Percentiles rank a stretch among this genome's conserved stretches.
Evolutionary conservation across 352 stramenopile genomes (phyloP).

Genomic region (Phytophthora quininea): DNA sequence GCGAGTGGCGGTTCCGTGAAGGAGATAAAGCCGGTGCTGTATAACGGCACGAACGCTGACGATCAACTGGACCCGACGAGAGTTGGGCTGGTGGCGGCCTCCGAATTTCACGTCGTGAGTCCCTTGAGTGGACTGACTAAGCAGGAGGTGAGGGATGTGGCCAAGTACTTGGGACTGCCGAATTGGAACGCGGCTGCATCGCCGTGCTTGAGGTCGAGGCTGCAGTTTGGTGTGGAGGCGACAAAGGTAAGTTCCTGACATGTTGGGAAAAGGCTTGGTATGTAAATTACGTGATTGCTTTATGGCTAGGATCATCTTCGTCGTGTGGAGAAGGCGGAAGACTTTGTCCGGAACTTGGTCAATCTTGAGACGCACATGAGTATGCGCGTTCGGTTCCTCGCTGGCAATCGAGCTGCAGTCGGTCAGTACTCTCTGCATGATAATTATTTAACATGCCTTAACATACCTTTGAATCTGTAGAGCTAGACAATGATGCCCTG

Average conservation of each 20-base stretch:
- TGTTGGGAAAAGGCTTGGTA: not conserved
- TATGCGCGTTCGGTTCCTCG: slow-evolving; percentile 80
- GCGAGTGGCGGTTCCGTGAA: not conserved
- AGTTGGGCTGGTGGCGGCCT: slow-evolving; percentile 90
- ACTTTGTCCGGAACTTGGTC: slow-evolving; percentile 60
- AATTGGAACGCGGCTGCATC: slow-evolving; percentile 97
- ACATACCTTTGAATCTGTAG: slow-evolving; percentile 21
- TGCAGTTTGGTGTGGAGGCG: slow-evolving; percentile 95
- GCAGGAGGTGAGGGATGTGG: slow-evolving; percentile 83
- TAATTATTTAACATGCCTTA: not conserved
- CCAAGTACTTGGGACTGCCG: slow-evolving; percentile 90
- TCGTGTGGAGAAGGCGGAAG: slow-evolving; percentile 71
- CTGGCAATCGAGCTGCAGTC: slow-evolving; percentile 71
- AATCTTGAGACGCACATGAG: slow-evolving; percentile 52
- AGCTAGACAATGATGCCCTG: slow-evolving; percentile 47
- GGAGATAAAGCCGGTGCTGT: slow-evolving; percentile 68
- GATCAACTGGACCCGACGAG: slow-evolving; percentile 94
- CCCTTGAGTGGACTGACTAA: slow-evolving; percentile 92
- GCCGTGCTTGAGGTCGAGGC: slow-evolving; percentile 94
- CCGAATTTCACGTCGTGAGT: slow-evolving; percentile 93
- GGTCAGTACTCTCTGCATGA: slow-evolving; percentile 32
- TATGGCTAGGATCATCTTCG: slow-evolving; percentile 61
- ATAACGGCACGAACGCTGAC: slow-evolving; percentile 98
- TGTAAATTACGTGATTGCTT: not conserved
- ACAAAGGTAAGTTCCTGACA: slow-evolving; percentile 57